Evolutionary conservation across 768 basidiomycete species (phyloP).

Genomic region (Mycena pura): DNA sequence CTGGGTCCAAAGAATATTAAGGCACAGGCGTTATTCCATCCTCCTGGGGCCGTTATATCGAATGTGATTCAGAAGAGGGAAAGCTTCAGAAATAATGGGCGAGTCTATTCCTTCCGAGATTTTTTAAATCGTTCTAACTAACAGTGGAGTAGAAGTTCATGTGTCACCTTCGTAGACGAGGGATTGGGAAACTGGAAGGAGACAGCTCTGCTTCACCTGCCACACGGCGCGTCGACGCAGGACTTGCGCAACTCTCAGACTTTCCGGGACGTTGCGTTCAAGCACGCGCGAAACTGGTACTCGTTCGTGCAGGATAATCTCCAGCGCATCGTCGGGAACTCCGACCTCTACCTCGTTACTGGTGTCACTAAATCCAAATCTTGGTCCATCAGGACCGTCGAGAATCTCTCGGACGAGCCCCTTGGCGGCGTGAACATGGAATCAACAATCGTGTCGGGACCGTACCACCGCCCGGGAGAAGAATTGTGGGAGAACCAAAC

Average conservation of each 20-base stretch:
- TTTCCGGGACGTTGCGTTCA: background rate
- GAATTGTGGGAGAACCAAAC: background rate
- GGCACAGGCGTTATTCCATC: background rate
- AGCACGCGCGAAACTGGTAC: background rate
- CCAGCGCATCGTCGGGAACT: background rate
- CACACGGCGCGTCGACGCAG: background rate
- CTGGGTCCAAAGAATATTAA: background rate
- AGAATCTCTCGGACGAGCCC: background rate
- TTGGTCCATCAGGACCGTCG: background rate
- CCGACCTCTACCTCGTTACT: background rate
- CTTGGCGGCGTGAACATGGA: background rate
- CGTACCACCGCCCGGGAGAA: background rate
- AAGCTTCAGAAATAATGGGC: background rate
- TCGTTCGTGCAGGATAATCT: background rate
- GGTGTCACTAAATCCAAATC: background rate
- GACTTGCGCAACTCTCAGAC: background rate
- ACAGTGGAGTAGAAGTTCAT: background rate
- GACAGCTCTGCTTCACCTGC: background rate
- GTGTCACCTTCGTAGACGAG: background rate
- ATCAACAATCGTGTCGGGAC: background rate
- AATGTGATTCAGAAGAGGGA: background rate
- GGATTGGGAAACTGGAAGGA: background rate
- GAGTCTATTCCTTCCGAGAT: background rate
- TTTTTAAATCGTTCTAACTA: background rate
- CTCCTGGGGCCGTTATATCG: background rate